These are phyloP conservation scores for Chlamydomonas sp. DNA, from an alignment of 139 green algal species.

Conservation along the genomic window DNA sequence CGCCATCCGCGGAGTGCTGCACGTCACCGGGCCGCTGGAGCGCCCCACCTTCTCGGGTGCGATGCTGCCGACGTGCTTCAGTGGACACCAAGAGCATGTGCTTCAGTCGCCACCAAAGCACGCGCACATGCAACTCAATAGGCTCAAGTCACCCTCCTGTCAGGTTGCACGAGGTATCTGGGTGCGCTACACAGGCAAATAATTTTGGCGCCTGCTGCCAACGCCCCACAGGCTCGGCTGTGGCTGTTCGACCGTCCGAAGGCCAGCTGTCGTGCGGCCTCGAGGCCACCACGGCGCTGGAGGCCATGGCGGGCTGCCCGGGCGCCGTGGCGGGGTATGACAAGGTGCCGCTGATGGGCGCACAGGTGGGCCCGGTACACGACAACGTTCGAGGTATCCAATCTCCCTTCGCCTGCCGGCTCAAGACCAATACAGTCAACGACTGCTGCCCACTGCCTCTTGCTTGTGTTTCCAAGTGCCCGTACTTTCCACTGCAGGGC, in stretches of 20 bases:
- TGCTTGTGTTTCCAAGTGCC: too few species aligned
- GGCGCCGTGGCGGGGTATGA: slow-evolving; percentile 90
- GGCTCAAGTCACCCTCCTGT: too few species aligned
- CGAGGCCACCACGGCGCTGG: slow-evolving; percentile 42
- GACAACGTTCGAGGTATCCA: too few species aligned
- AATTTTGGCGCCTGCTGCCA: background rate
- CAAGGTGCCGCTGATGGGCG: slow-evolving; percentile 40
- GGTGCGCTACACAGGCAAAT: too few species aligned
- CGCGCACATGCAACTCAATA: too few species aligned
- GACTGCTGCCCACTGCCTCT: too few species aligned
- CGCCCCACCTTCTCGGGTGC: slow-evolving; percentile 87
- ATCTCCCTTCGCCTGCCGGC: too few species aligned
- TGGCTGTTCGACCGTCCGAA: slow-evolving; percentile 37
- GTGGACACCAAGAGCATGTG: too few species aligned
- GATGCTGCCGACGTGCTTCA: background rate
- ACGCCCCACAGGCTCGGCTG: slow-evolving; percentile 17
- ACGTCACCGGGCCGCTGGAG: slow-evolving; percentile 91
- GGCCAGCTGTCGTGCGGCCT: slow-evolving; percentile 32
- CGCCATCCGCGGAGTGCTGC: slow-evolving; percentile 83
- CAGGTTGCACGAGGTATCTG: too few species aligned
- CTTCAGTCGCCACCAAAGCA: too few species aligned
- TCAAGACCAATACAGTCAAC: too few species aligned
- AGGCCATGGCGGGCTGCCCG: slow-evolving; percentile 40
- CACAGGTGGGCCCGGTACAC: background rate
- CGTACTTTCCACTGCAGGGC: slow-evolving; percentile 44